phyloP scores from a whole-genome alignment of 202 grass and related monocot species.

The Musa balbisiana region DNA sequence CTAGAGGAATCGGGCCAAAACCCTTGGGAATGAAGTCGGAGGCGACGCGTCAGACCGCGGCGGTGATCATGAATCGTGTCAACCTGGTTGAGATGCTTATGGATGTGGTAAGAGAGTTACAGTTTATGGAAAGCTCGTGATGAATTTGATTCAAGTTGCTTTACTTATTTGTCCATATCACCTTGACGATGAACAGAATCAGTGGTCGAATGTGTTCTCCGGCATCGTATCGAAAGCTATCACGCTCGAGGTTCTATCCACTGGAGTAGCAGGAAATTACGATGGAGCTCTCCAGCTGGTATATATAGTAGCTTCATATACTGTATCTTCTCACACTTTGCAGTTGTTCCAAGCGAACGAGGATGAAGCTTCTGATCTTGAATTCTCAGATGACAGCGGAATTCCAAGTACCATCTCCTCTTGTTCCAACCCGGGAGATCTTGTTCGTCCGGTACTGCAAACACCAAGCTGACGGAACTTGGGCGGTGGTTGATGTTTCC shows the following conservation, averaged over 20 bases:
- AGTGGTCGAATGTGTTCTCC: constrained; percentile 74
- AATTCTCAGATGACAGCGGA: constrained; percentile 79
- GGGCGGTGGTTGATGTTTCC: constrained; percentile 92
- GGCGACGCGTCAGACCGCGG: constrained; percentile 53
- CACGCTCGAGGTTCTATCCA: constrained; percentile 84
- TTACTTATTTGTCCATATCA: neutral
- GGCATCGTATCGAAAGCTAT: constrained; percentile 78
- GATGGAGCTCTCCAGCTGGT: constrained; percentile 95
- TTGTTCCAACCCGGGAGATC: constrained; percentile 81
- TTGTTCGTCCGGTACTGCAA: constrained; percentile 98
- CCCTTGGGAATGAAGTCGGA: constrained; percentile 71
- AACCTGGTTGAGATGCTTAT: constrained; percentile 97
- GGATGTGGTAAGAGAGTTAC: constrained; percentile 56
- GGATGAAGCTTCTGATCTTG: too few relatives aligned
- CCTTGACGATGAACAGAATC: constrained; percentile 44
- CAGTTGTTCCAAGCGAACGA: too few relatives aligned
- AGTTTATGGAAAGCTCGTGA: neutral
- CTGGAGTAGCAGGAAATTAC: constrained; percentile 78
- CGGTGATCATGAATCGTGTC: constrained; percentile 84
- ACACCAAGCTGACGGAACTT: constrained; percentile 62
- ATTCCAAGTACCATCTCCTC: constrained; percentile 88
- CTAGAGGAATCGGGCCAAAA: constrained; percentile 46
- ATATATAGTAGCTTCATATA: neutral
- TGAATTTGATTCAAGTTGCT: neutral
- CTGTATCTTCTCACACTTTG: neutral